Evolutionary conservation across 441 rosid genomes (phyloP), one percentile per base, ranked within the genome.

Genomic region (Pelargonium fulgidum): DNA sequence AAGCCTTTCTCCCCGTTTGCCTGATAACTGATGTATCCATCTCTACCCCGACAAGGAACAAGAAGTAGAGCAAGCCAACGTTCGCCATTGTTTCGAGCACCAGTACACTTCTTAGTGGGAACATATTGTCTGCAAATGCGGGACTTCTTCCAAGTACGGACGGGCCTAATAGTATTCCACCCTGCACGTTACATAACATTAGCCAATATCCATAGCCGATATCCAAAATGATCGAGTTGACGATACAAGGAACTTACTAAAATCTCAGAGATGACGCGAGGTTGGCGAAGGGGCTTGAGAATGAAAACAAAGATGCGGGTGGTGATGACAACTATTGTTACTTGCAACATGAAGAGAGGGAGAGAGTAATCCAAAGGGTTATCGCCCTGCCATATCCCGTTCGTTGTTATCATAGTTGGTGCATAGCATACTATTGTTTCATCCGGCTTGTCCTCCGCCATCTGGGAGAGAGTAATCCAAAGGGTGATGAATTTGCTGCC

Each of bases 81-180:
- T 90, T 92, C n/a, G 98, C 97, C 97, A 92, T 89, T 66, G 97
- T 90, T 79, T 95, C 99, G 11, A 94, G 93, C 73, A 94, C 98
- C 96, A 94, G 87, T 48, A 94, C 98, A 76, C 97, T 90, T 70
- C 93, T 80, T 1, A 90, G 76, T 9, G 99, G 99, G 70, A 94
- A 94, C 0, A 94, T 13, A 0, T 82, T 69, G 36, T 68, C 68
- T 1, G 89, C 84, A 0, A 90, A 87, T 14, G 0, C 3, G 0
- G 7, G 0, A 54, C 62, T 81, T 5, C 85, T 82, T 13, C 97
- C 97, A 0, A 92, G 85, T 7, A 86, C 89, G 0, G 98, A 89
- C 0, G 98, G 98, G 22, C 99, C 99, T 16, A 94, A 73, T 19
- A 94, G 12, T 10, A 90, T 65, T 41, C 99, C 99, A 0, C 97